phyloP scores from a whole-genome alignment of 768 basidiomycete species.

The Kwoniella dendrophila region DNA sequence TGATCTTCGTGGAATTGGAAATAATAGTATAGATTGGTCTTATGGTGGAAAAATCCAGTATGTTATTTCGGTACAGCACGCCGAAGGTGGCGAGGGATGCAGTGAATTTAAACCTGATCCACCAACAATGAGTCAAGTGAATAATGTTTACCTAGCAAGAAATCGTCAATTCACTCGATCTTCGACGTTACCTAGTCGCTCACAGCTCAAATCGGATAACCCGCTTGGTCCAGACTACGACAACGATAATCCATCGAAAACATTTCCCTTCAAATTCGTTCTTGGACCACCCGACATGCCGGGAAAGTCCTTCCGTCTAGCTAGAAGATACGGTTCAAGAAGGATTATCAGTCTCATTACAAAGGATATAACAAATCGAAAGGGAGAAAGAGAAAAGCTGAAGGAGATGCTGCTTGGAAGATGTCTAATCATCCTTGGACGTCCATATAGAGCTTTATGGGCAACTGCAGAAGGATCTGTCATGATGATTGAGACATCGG shows the following conservation, averaged over 20 bases:
- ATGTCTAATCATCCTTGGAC: slow-evolving; percentile 37
- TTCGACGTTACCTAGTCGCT: neutral
- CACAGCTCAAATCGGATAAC: slow-evolving; percentile 3
- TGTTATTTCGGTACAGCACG: slow-evolving; percentile 21
- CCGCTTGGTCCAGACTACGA: neutral
- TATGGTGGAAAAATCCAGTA: slow-evolving; percentile 39
- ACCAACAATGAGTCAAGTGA: neutral
- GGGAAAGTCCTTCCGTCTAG: slow-evolving; percentile 40
- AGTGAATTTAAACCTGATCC: neutral
- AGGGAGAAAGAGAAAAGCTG: neutral
- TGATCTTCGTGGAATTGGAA: slow-evolving; percentile 23
- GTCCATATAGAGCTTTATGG: slow-evolving; percentile 38
- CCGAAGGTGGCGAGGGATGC: neutral
- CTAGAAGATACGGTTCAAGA: slow-evolving; percentile 41
- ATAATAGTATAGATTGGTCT: slow-evolving; percentile 25
- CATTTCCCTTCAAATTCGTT: slow-evolving; percentile 11
- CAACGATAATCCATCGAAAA: neutral
- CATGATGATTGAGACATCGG: slow-evolving; percentile 33
- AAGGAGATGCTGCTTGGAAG: slow-evolving; percentile 32
- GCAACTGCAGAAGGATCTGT: slow-evolving; percentile 29
- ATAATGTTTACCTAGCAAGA: neutral
- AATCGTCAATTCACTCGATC: neutral
- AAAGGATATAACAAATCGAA: neutral
- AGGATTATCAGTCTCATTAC: slow-evolving; percentile 36
- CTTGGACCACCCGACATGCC: slow-evolving; percentile 33